Base-by-base conservation (phyloP, 352 stramenopile species). In the Phytophthora foliorum region DNA sequence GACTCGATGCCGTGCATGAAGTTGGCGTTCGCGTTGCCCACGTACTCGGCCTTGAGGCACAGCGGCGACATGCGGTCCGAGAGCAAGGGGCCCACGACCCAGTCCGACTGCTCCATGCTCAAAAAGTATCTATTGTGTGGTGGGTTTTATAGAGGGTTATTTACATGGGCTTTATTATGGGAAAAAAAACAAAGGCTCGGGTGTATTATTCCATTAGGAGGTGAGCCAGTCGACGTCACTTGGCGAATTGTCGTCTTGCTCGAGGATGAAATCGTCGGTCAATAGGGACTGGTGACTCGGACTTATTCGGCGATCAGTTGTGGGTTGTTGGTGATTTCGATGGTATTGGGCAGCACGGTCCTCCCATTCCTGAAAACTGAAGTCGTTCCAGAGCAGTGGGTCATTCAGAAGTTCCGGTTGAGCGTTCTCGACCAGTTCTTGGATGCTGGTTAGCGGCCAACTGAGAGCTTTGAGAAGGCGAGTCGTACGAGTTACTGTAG, bases 1-100 rank as follows among this genome's bases (percentile, higher is more conserved):
- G 71, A 76, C 4, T 89, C 78, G 59, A 94, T 92, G 53, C 85
- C 85, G 44, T 78, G 64, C 61, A 92, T 82, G 58, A 94, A 94
- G 58, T 90, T 89, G 25, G 53, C 55, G 56, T 93, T 93, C 27
- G 75, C 76, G 61, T 94, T 94, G 53, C 84, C 87, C 14, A 74
- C 74, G 63, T 93, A 94, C 70, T 94, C 87, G 31, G 74, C 77
- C 57, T 82, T 90, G 24, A 94, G 75, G 19, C 72, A 78, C 44
- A 88, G 64, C 63, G 80, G 66, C 10, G 82, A 72, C 75, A 90
- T 80, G 38, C 79, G 78, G 53, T 91, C 84, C 9, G 78, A 81
- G 44, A 94, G 63, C 27, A 92, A 72, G 11, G 82, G 81, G 19
- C 57, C 50, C 7, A 66, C 31, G 2, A 46, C 52, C 59, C 58